Evolutionary conservation across 495 filamentous ascomycete genomes (phyloP).

Genomic region (Lentithecium fluviatile): DNA sequence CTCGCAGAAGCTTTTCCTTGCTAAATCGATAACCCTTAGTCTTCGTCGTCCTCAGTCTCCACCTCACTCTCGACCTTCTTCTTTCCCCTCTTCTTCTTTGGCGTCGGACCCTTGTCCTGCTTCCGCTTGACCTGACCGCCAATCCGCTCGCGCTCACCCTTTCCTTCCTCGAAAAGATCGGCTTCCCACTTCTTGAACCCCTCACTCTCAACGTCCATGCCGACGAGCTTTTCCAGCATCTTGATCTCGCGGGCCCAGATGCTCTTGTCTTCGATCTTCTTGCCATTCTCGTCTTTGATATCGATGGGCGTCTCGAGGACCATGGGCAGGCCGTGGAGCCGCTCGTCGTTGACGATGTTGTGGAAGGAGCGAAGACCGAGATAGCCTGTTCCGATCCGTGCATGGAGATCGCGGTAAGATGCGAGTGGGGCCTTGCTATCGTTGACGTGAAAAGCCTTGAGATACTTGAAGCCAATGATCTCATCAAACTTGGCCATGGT

Average conservation of each 20-base stretch:
- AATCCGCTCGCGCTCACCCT: conserved; percentile 67
- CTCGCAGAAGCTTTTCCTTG: too few species aligned
- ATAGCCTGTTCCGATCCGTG: conserved; percentile 92
- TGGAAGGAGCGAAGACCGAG: conserved; percentile 87
- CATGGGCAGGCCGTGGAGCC: conserved; percentile 80
- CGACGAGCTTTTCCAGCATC: conserved; percentile 82
- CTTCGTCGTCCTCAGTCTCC: conserved; percentile 7
- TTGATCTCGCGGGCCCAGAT: conserved; percentile 48
- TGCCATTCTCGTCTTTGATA: conserved; percentile 59
- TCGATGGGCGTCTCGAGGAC: conserved; percentile 94
- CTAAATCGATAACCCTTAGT: background rate
- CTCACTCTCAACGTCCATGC: conserved; percentile 67
- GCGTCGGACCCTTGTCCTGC: conserved; percentile 48
- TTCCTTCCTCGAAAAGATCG: conserved; percentile 65
- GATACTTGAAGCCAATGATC: conserved; percentile 74
- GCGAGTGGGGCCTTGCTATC: conserved; percentile 85
- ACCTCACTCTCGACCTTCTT: conserved; percentile 13
- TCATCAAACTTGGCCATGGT: conserved; percentile 75
- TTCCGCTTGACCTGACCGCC: conserved; percentile 75
- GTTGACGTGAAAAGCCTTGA: conserved; percentile 86
- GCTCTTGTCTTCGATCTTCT: conserved; percentile 68
- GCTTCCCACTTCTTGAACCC: conserved; percentile 66
- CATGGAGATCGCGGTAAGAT: conserved; percentile 80
- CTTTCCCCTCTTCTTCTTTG: conserved; percentile 28
- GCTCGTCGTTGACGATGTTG: conserved; percentile 79